Evolutionary conservation across 1,139 yeast genomes (phyloP).

Genomic region (Magnusiomyces tetraspermus): DNA sequence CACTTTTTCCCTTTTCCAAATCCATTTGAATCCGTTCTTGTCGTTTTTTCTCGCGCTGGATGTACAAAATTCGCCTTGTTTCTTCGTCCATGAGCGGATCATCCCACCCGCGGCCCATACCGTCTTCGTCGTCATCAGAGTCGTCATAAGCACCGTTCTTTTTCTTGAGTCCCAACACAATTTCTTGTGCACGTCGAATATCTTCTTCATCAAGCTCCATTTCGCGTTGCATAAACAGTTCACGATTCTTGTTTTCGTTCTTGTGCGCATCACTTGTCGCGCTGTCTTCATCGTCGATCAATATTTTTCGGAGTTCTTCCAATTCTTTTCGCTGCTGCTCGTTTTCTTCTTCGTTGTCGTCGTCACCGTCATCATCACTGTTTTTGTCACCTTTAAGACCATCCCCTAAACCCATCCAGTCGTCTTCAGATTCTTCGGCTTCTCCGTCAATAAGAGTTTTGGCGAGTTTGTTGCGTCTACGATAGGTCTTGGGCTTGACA

Average conservation of each 20-base stretch:
- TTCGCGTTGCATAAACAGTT: background rate
- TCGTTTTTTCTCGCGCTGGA: background rate
- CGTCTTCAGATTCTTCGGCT: background rate
- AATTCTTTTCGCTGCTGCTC: background rate
- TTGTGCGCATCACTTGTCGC: background rate
- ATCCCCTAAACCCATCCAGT: background rate
- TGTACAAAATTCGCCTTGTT: background rate
- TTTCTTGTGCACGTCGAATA: background rate
- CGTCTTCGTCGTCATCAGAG: background rate
- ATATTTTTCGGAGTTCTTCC: background rate
- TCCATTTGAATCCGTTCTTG: background rate
- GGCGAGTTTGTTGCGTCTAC: background rate
- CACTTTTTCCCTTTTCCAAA: background rate
- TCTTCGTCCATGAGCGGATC: background rate
- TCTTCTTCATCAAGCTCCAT: background rate
- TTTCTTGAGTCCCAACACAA: background rate
- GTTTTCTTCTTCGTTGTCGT: background rate
- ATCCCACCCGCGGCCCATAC: background rate
- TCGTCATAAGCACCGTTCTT: background rate
- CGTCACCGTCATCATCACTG: background rate
- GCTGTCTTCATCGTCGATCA: background rate
- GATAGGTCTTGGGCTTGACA: no score
- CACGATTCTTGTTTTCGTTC: background rate
- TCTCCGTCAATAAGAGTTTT: background rate
- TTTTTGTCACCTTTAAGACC: background rate